These are phyloP conservation scores for Balansia obtecta DNA, from an alignment of 2,329 filamentous ascomycete species.

Conservation along the genomic window DNA sequence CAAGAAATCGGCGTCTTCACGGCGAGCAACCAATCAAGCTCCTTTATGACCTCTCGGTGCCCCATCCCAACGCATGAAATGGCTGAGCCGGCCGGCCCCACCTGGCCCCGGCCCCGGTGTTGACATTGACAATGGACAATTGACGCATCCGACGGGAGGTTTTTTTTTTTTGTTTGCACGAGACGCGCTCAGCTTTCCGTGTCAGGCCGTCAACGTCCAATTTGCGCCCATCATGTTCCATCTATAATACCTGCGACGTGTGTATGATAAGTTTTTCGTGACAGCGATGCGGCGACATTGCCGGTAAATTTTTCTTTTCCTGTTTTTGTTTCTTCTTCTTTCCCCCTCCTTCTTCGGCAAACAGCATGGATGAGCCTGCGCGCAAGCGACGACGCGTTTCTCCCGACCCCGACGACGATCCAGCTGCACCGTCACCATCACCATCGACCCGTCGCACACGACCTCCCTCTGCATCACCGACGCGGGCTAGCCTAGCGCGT, in stretches of 20 bases:
- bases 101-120: neutral
- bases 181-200: slow-evolving; percentile 1
- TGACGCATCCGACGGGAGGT: neutral
- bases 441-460: slow-evolving; percentile 19
- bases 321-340: neutral
- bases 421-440: slow-evolving; percentile 4
- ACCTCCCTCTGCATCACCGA: slow-evolving; percentile 55
- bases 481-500: slow-evolving; percentile 48
- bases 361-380: slow-evolving; percentile 41
- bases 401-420: slow-evolving; percentile 2
- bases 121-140: neutral
- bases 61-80: too few relatives aligned
- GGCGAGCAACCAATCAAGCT: too few relatives aligned
- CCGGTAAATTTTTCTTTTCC: neutral
- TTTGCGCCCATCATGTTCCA: neutral
- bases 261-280: neutral
- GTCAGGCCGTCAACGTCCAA: neutral
- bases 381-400: slow-evolving; percentile 32
- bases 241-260: neutral
- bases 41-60: too few relatives aligned
- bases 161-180: slow-evolving; percentile 2
- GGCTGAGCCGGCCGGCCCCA: neutral
- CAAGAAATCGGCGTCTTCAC: too few relatives aligned
- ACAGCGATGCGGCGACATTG: slow-evolving; percentile 1
- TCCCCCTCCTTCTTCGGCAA: too few relatives aligned